Conservation (phyloP, 73 alveolate species). For the Urostyla sp. region DNA sequence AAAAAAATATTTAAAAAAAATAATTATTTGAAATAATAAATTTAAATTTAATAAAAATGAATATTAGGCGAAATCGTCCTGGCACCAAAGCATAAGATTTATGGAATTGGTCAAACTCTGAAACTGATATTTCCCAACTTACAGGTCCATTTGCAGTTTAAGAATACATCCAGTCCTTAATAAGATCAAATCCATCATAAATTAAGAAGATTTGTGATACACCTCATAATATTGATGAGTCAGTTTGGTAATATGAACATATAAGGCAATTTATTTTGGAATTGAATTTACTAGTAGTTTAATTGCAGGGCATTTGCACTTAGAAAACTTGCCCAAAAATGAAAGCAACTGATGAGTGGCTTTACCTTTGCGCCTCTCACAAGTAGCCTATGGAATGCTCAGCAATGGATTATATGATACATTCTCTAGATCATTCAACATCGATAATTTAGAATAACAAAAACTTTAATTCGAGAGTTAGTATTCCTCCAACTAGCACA, state of each 20-base stretch:
- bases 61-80: constrained; percentile 93
- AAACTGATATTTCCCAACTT: background rate
- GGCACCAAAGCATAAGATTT: constrained; percentile 97
- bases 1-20: background rate
- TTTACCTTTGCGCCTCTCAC: constrained; percentile 97
- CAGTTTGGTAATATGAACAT: constrained; percentile 98
- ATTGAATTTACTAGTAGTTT: constrained; percentile 92
- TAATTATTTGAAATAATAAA: constrained; percentile 13
- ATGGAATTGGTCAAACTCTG: constrained; percentile 82
- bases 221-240: constrained; percentile 95
- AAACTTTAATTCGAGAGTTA: constrained; percentile 87
- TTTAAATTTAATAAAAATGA: constrained; percentile 46
- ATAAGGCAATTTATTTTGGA: constrained; percentile 95
- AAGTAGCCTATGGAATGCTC: constrained; percentile 96
- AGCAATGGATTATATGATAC: constrained; percentile 99
- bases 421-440: constrained; percentile 94
- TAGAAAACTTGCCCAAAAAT: constrained; percentile 95
- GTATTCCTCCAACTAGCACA: constrained; percentile 87
- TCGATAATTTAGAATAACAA: constrained; percentile 90
- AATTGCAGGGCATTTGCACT: constrained; percentile 95
- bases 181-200: constrained; percentile 88
- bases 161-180: constrained; percentile 96
- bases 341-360: constrained; percentile 99
- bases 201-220: constrained; percentile 94
- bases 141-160: constrained; percentile 97